Evolutionary conservation across 768 basidiomycete genomes (phyloP), one percentile per base, ranked within the genome.

Genomic region (Termitomyces sp.): DNA sequence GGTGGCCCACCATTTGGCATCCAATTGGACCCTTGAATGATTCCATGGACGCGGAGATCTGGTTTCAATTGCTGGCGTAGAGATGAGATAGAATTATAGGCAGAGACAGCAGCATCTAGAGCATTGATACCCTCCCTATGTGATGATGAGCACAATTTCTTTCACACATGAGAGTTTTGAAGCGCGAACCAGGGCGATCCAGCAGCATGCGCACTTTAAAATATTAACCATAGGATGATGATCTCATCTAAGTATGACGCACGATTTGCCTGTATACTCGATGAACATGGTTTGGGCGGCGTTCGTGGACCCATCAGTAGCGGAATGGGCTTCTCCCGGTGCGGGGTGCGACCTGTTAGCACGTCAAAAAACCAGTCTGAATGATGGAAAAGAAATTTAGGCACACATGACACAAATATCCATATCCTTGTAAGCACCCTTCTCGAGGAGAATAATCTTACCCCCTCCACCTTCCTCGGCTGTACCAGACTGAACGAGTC

Each of bases 41-140:
- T 79, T 3, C 94, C 92, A 67, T 94, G 89, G 7, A 94, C 79
- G 24, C 94, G 87, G 64, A 88, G 83, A 50, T 88, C 84, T 0
- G 94, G 94, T 70, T 87, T 87, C 61, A 94, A 86, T 75, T 96
- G 94, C 72, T 96, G 94, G 13, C 94, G 84, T 51, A 96, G 80
- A 24, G 86, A 85, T 3, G 92, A 88, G 45, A 96, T 81, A 51
- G 84, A 81, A 8, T 87, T 85, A 71, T 96, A 95, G 0, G 92
- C 90, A 9, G 92, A 75, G 70, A 94, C 90, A 0, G 93, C 93
- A 0, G 94, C 94, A 68, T 96, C 94, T 48, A 93, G 81, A 13
- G 93, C 92, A 68, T 95, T 95, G 45, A 82, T 83, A 24, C 89
- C 93, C 72, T 95, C 91, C 90, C 83, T 83, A 61, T 46, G 39